phyloP scores from a whole-genome alignment of 2,329 filamentous ascomycete genomes.

The Furcasterigmium furcatum region DNA sequence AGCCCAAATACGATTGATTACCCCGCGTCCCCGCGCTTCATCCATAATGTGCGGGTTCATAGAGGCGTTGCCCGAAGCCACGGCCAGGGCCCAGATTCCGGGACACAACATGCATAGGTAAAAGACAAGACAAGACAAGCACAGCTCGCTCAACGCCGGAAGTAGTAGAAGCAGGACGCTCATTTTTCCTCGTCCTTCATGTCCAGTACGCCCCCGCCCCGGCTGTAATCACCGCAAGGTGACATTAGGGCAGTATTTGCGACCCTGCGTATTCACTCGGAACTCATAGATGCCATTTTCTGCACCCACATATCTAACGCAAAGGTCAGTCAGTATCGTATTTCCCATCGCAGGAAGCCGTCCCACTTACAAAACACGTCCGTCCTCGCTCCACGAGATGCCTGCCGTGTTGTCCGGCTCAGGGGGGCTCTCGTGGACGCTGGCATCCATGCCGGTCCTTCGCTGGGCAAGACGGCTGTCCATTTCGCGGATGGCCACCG shows the following conservation, averaged over 20 bases:
- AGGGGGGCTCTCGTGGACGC: constrained; percentile 38
- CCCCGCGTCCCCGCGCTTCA: too few relatives aligned
- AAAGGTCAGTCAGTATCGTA: constrained; percentile 14
- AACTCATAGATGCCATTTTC: constrained; percentile 77
- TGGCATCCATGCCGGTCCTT: constrained; percentile 27
- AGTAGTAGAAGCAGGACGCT: neutral
- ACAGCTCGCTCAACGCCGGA: neutral
- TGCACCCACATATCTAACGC: constrained; percentile 62
- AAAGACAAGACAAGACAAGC: too few relatives aligned
- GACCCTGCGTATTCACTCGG: constrained; percentile 58
- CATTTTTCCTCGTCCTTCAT: neutral
- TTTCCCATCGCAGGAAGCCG: neutral
- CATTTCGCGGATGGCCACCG: constrained; percentile 23
- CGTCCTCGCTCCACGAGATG: constrained; percentile 60
- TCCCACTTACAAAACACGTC: constrained; percentile 52
- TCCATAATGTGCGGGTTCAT: too few relatives aligned
- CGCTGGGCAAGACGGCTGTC: constrained; percentile 21
- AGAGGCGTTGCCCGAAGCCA: too few relatives aligned
- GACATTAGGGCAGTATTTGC: constrained; percentile 57
- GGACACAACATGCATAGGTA: too few relatives aligned
- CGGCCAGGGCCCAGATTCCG: too few relatives aligned
- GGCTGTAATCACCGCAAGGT: constrained; percentile 39
- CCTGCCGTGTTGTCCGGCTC: constrained; percentile 58
- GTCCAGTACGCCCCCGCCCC: neutral
- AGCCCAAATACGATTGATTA: too few relatives aligned